A percentile compares a stretch with the other conserved stretches of the same genome.
These are phyloP conservation scores for Cercospora zeae-maydis DNA, from an alignment of 2,329 filamentous ascomycete genomes.

Conservation along the genomic window DNA sequence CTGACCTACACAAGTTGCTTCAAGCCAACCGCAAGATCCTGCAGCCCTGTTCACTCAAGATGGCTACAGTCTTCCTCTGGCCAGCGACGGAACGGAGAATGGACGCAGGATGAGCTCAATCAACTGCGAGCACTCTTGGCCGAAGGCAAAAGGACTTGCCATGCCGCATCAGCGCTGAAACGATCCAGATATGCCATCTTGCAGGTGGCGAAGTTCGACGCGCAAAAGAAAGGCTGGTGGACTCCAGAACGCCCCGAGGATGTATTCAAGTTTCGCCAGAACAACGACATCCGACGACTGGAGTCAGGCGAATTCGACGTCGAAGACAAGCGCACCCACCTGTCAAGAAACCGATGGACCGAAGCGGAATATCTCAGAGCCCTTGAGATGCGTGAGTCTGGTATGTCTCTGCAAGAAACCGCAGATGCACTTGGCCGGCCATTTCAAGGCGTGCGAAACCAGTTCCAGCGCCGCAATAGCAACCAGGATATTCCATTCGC, in stretches of 20 bases:
- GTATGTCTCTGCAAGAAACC: neutral
- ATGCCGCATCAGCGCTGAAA: neutral
- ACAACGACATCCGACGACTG: neutral
- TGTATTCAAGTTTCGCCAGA: slow-evolving; percentile 1
- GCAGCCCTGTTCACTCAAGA: neutral
- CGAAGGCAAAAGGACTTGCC: neutral
- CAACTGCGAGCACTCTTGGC: neutral
- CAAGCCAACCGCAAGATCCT: neutral
- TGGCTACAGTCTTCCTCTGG: neutral
- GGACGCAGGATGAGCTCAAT: slow-evolving; percentile 3
- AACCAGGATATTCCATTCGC: neutral
- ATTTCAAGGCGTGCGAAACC: neutral
- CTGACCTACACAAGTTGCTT: neutral
- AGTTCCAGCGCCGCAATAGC: neutral
- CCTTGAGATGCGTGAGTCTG: neutral
- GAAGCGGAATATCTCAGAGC: neutral
- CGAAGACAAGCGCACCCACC: neutral
- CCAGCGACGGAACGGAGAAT: neutral
- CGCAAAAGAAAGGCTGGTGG: neutral
- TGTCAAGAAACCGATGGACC: neutral
- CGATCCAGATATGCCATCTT: neutral
- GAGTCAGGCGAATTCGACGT: neutral
- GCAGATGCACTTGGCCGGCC: neutral
- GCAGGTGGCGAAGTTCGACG: neutral
- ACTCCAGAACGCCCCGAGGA: slow-evolving; percentile 7